phyloP scores from a whole-genome alignment of 495 filamentous ascomycete genomes.

The Delitschia confertaspora region DNA sequence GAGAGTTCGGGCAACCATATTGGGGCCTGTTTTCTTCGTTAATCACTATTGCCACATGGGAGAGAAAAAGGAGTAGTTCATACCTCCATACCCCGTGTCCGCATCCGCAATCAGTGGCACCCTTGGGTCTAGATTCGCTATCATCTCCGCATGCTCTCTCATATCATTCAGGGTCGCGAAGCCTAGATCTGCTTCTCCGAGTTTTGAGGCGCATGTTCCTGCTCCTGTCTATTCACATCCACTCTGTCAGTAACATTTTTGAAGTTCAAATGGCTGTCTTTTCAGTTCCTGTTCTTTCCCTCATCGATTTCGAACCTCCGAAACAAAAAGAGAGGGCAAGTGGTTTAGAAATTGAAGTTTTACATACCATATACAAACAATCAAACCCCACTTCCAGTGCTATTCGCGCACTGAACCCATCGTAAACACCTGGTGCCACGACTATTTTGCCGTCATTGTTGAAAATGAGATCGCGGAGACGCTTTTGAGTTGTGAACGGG shows the following conservation, averaged over 20 bases:
- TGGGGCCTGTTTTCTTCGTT: conserved; percentile 21
- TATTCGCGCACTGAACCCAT: conserved; percentile 59
- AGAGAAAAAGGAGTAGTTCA: background rate
- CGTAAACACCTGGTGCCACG: conserved; percentile 60
- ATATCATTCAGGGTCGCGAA: conserved; percentile 57
- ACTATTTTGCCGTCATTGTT: conserved; percentile 25
- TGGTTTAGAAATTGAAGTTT: no score
- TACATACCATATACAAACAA: conserved; percentile 57
- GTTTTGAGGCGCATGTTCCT: conserved; percentile 53
- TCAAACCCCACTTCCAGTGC: conserved; percentile 54
- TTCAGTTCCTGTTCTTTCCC: no score
- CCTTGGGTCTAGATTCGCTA: conserved; percentile 51
- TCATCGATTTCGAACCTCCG: no score
- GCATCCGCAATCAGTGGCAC: conserved; percentile 61
- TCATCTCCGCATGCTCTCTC: conserved; percentile 55
- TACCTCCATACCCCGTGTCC: conserved; percentile 40
- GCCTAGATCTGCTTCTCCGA: conserved; percentile 61
- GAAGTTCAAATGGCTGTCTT: no score
- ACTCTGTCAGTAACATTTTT: no score
- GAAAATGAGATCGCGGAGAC: conserved; percentile 1
- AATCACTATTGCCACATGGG: background rate
- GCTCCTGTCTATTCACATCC: conserved; percentile 68
- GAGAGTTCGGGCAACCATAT: conserved; percentile 57
- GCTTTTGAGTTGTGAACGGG: background rate
- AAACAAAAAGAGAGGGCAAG: no score